Evolutionary conservation across 2,329 filamentous ascomycete genomes (phyloP), one percentile per base, ranked within the genome.

Genomic region (Truncatella angustata): DNA sequence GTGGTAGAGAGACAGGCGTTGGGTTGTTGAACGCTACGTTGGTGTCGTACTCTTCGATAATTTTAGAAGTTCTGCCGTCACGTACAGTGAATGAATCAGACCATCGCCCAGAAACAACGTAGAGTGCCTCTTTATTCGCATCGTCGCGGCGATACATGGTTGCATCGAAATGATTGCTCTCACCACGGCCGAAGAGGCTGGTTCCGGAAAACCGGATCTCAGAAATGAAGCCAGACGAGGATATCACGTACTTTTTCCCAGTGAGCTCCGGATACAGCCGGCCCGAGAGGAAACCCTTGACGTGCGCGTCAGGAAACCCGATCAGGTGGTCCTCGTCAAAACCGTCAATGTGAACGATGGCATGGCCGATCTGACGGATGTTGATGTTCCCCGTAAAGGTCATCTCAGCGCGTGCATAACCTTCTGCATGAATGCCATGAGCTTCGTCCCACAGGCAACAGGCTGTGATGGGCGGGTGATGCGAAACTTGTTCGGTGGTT

Each of bases 381-480:
- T 32, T 35, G 26, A 53, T 46, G 45, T 39, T 39, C 4, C 26
- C 35, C 34, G 30, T 49, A 43, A 53, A 53, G 26, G 11, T 14
- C 21, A 46, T 53, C 45, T 53, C 20, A 18, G 35, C 35, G 28
- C 43, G 43, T 21, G 39, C 26, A 39, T 43, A 53, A 11, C 36
- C 51, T 20, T 46, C 24, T n/a, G 51, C 46, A 7, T 36, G 32
- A 21, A 53, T 49, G 6, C 61, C 62, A 11, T 59, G 49, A 4
- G 42, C 23, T 39, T 52, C 39, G 50, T 65, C 66, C 49, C 62
- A 64, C 12, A 63, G 12, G 14, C 45, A 53, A 46, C 58, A 63
- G 1, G 63, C 63, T 26, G 64, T 66, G 20, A 61, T 60, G 5
- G 64, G 63, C 32, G 63, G 62, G 44, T 65, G 64, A 26, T 66